Evolutionary conservation across 2,329 filamentous ascomycete genomes (phyloP).

Genomic region (Xylaria sp.): DNA sequence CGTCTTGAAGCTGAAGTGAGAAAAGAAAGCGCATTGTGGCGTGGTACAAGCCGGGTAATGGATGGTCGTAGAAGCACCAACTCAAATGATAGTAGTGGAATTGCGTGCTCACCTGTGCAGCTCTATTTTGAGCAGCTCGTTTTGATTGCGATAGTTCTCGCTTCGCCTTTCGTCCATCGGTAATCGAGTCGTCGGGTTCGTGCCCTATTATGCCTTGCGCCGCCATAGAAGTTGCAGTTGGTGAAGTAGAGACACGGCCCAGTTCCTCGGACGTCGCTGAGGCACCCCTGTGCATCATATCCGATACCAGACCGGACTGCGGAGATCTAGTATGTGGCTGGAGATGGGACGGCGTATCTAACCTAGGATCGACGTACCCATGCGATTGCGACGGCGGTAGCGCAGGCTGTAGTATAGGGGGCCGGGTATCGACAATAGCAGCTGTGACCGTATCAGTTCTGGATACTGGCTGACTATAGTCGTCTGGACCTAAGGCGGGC

Average conservation of each 20-base stretch:
- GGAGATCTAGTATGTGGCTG: slow-evolving; percentile 47
- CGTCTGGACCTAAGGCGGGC: slow-evolving; percentile 38
- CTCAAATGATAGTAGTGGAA: slow-evolving; percentile 29
- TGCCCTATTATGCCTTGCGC: slow-evolving; percentile 49
- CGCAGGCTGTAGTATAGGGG: slow-evolving; percentile 41
- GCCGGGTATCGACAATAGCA: slow-evolving; percentile 35
- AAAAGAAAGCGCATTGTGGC: background rate
- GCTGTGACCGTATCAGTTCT: slow-evolving; percentile 37
- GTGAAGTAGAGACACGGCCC: slow-evolving; percentile 46
- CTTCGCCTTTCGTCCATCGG: slow-evolving; percentile 80
- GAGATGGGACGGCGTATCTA: slow-evolving; percentile 45
- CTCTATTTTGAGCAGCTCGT: slow-evolving; percentile 94
- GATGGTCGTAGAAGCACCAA: slow-evolving; percentile 2
- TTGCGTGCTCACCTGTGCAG: slow-evolving; percentile 81
- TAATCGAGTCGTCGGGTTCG: slow-evolving; percentile 50
- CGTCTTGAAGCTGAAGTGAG: background rate
- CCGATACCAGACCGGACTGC: slow-evolving; percentile 41
- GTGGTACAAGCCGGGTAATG: background rate
- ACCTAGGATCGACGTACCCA: slow-evolving; percentile 43
- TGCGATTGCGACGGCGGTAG: slow-evolving; percentile 43
- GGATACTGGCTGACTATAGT: slow-evolving; percentile 39
- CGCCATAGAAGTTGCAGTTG: slow-evolving; percentile 46
- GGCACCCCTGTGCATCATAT: slow-evolving; percentile 50
- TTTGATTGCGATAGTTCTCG: slow-evolving; percentile 95
- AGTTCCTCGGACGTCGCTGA: slow-evolving; percentile 48